Evolutionary conservation across 495 filamentous ascomycete genomes (phyloP), one percentile per base, ranked within the genome.

Genomic region (Penicillium antarcticum): DNA sequence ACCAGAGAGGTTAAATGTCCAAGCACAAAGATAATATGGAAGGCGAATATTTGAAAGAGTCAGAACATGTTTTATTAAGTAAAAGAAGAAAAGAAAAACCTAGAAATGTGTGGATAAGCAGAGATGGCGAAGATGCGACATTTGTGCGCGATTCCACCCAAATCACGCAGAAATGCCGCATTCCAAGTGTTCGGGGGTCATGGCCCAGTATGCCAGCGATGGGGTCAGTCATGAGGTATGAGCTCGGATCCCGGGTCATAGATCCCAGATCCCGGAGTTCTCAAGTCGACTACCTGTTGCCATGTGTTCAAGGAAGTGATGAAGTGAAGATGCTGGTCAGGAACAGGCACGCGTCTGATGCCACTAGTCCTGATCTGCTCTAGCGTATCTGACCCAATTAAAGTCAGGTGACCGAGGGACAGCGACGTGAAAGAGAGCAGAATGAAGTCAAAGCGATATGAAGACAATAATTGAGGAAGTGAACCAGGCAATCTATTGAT

Each of bases 91-190:
- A 48, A 42, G 53, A 61, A 61, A 55, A 47, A 14, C 44, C 7
- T 33, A 29, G 52, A 64, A 60, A 2, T 26, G 17, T 18, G 40
- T 51, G 40, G 54, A 49, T 17, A 32, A 41, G 9, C 31, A 38
- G 48, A 53, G 52, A 44, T 45, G 44, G 47, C 43, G 26, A 40
- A 39, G 47, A 62, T 70, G 71, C 63, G 71, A 31, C 31, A 61
- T 73, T 74, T 74, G 61, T 71, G 71, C 71, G 69, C 49, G 49
- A 42, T 53, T 21, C 46, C 29, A 42, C 45, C 53, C 58, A 57
- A 63, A 61, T 45, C 21, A 66, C 69, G 72, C 72, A 74, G 66
- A 75, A 75, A 70, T 70, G 51, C 56, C 72, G 68, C 72, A 74
- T 66, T 66, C 69, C 61, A 62, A 34, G 18, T 10, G 41, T 49